These are phyloP conservation scores for Sanguinoderma infundibulare DNA, from an alignment of 1,284 basidiomycete genomes.

Conservation along the genomic window DNA sequence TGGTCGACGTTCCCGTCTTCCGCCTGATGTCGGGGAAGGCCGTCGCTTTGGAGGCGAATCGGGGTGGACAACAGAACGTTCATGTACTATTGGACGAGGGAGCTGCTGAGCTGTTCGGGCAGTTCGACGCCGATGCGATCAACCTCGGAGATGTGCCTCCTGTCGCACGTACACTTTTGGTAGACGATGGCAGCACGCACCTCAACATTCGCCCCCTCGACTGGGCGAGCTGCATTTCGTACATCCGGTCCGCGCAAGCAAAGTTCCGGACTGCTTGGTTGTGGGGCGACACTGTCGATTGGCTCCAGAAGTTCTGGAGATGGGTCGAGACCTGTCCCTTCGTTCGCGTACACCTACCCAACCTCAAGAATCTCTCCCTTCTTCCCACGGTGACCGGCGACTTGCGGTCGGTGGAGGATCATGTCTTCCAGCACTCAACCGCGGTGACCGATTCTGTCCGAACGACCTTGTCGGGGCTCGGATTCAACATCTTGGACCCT, in stretches of 20 bases:
- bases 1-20: constrained; percentile 11
- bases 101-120: constrained; percentile 10
- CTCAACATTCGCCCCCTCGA: constrained; percentile 8
- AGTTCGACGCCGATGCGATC: constrained; percentile 8
- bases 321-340: constrained; percentile 2
- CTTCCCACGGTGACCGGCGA: constrained; percentile 1
- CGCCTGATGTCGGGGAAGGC: constrained; percentile 2
- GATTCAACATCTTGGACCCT: constrained; percentile 12
- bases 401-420: not conserved
- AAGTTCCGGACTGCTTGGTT: not conserved
- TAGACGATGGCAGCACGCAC: not conserved
- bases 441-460: not conserved
- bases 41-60: not conserved
- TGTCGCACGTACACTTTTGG: not conserved
- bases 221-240: not conserved
- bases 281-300: not conserved
- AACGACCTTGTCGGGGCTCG: not conserved
- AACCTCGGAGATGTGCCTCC: constrained; percentile 3
- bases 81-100: constrained; percentile 5
- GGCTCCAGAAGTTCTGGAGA: not conserved
- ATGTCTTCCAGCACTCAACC: not conserved
- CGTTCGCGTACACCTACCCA: not conserved
- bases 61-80: not conserved
- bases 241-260: not conserved
- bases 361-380: not conserved